Conservation (phyloP, 176 grass and related monocot genomes). For the Avena insularis region DNA sequence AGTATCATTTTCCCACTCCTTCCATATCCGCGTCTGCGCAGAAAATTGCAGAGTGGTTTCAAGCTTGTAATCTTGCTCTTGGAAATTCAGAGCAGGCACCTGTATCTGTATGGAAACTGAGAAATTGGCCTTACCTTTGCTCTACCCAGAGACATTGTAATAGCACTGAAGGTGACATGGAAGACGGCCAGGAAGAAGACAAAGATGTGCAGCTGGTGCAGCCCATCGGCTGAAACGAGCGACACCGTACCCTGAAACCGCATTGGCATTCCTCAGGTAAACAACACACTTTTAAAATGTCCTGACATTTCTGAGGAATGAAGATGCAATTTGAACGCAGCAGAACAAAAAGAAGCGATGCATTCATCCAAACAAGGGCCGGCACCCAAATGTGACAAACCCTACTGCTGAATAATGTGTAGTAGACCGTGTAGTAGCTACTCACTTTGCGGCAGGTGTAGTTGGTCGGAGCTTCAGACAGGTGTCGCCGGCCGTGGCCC, state of each 20-base stretch:
- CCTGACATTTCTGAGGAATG: background rate
- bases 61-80: slow-evolving; percentile 16
- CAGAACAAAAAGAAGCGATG: background rate
- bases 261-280: background rate
- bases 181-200: slow-evolving; percentile 91
- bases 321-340: background rate
- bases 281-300: background rate
- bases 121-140: slow-evolving; percentile 61
- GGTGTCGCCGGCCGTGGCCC: slow-evolving; percentile 52
- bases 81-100: background rate
- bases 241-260: slow-evolving; percentile 75
- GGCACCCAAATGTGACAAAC: background rate
- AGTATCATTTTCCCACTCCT: slow-evolving; percentile 90
- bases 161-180: slow-evolving; percentile 75
- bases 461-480: slow-evolving; percentile 34
- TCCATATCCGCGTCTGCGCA: slow-evolving; percentile 80
- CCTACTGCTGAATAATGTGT: background rate
- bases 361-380: background rate
- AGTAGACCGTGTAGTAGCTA: background rate
- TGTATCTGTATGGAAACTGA: background rate
- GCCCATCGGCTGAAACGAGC: slow-evolving; percentile 65
- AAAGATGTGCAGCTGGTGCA: slow-evolving; percentile 90
- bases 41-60: slow-evolving; percentile 11
- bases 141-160: slow-evolving; percentile 81
- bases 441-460: slow-evolving; percentile 64